Base-by-base conservation (phyloP, 2,329 filamentous ascomycete species). In the Zalaria obscura region DNA sequence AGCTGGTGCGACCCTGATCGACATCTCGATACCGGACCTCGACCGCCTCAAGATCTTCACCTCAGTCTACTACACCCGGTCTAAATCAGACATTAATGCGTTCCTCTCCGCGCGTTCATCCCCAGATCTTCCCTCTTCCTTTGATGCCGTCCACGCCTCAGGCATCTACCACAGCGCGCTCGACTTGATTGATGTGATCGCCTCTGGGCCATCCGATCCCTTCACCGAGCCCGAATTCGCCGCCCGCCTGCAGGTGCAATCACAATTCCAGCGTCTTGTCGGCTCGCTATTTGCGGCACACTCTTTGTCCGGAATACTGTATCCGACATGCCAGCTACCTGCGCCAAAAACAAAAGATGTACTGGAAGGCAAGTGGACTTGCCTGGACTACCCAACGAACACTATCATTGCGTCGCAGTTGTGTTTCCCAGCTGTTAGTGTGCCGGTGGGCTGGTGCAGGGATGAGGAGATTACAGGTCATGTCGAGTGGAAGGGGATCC, bases 51-150 rank as follows among this genome's bases (percentile, higher is more conserved):
- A 54, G 33, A 44, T 8, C 6, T 51, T 48, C 40, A 51, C 51
- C 1, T 47, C 51, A 3, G 51, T 48, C 3, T 58, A 57, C 32
- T 33, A 50, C 1, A 45, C 45, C 8, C 46, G 53, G 6, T 56
- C 52, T 7, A 46, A 53, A 8, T 43, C 45, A 26, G 55, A 60
- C 36, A 57, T 60, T 43, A 55, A 58, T 28, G 50, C 42, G 36
- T 55, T 53, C 44, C 46, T 55, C 35, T 49, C 48, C 26, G 66
- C 65, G 49, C 40, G 47, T 6, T 10, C 49, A 53, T 60, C 66
- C 41, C 61, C 65, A 2, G 43, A 55, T 36, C 46, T 57, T 6
- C 40, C 48, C 54, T 45, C 47, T 39, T 46, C 49, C 27, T 26
- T 51, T 8, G 41, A 11, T 9, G 29, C 39, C 1, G 40, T 36